Evolutionary conservation across 352 stramenopile genomes (phyloP).

Genomic region (Phytophthora sansomeana): DNA sequence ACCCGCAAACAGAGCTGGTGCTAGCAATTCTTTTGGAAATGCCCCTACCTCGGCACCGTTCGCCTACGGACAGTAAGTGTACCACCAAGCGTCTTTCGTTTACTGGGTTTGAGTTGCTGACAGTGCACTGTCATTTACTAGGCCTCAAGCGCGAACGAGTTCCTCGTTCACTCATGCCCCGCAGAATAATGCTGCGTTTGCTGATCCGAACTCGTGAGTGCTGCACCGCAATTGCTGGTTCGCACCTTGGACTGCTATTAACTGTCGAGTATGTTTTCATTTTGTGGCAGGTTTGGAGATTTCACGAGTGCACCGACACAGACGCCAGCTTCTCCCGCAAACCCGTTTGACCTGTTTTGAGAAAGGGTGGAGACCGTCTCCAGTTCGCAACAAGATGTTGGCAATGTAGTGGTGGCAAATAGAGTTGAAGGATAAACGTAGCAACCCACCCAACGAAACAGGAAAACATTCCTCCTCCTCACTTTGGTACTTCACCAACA

Average conservation of each 20-base stretch:
- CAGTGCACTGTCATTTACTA: slow-evolving; percentile 11
- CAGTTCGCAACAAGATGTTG: slow-evolving; percentile 20
- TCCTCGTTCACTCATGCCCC: slow-evolving; percentile 50
- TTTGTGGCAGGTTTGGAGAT: slow-evolving; percentile 53
- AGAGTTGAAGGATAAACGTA: slow-evolving; percentile 40
- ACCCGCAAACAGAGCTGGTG: slow-evolving; percentile 14
- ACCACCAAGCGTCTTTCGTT: neutral
- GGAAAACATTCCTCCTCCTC: neutral
- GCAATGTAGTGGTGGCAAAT: slow-evolving; percentile 30
- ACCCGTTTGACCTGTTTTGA: slow-evolving; percentile 90
- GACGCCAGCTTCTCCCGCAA: slow-evolving; percentile 50
- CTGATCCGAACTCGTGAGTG: slow-evolving; percentile 58
- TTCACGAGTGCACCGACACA: slow-evolving; percentile 52
- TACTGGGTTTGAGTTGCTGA: slow-evolving; percentile 17
- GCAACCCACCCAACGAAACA: slow-evolving; percentile 4
- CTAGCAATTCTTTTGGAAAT: slow-evolving; percentile 37
- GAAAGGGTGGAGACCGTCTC: slow-evolving; percentile 10
- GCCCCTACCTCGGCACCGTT: slow-evolving; percentile 47
- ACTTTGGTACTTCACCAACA: too few relatives aligned
- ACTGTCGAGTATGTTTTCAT: slow-evolving; percentile 12
- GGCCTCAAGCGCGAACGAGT: slow-evolving; percentile 26
- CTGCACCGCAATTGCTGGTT: neutral
- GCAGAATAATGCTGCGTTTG: slow-evolving; percentile 44
- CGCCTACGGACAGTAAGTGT: slow-evolving; percentile 43
- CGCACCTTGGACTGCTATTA: neutral